Conservation (phyloP, 192 early-diverging fungal genomes). For the Allomyces javanicus region DNA sequence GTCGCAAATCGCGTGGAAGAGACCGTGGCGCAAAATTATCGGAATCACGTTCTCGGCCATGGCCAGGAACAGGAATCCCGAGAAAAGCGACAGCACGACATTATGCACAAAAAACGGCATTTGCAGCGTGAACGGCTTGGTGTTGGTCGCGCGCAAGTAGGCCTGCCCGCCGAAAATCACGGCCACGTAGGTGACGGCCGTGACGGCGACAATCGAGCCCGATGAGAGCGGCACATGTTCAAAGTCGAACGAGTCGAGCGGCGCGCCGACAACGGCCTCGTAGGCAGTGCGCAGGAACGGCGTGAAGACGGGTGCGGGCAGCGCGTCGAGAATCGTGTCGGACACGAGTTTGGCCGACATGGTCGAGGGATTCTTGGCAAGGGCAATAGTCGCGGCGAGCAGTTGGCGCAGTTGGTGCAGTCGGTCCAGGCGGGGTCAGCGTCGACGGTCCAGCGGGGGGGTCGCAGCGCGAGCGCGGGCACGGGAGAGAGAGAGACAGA, state of each 20-base stretch:
- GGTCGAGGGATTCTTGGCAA: too few species aligned
- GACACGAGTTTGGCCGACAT: too few species aligned
- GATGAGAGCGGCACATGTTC: slow-evolving; percentile 16
- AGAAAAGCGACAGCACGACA: slow-evolving; percentile 46
- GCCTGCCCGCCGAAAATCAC: slow-evolving; percentile 58
- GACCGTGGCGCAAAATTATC: slow-evolving; percentile 41
- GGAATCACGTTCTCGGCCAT: slow-evolving; percentile 60
- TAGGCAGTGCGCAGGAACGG: neutral
- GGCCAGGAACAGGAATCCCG: slow-evolving; percentile 42
- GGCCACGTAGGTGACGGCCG: slow-evolving; percentile 37
- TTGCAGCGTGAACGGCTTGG: slow-evolving; percentile 46
- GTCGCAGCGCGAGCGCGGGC: too few species aligned
- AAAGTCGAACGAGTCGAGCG: neutral
- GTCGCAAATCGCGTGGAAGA: slow-evolving; percentile 51
- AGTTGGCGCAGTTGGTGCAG: too few species aligned
- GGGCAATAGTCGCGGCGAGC: too few species aligned
- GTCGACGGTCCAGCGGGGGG: too few species aligned
- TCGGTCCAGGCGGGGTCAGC: too few species aligned
- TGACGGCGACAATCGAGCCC: slow-evolving; percentile 21
- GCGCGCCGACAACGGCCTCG: neutral
- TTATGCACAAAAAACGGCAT: slow-evolving; percentile 63
- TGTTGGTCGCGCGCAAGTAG: slow-evolving; percentile 16
- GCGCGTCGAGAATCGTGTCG: neutral
- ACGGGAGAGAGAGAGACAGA: too few species aligned
- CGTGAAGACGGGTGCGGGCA: neutral